Evolutionary conservation across 371 early-diverging fungal species (phyloP).

Genomic region (Apophysomyces ossiformis): DNA sequence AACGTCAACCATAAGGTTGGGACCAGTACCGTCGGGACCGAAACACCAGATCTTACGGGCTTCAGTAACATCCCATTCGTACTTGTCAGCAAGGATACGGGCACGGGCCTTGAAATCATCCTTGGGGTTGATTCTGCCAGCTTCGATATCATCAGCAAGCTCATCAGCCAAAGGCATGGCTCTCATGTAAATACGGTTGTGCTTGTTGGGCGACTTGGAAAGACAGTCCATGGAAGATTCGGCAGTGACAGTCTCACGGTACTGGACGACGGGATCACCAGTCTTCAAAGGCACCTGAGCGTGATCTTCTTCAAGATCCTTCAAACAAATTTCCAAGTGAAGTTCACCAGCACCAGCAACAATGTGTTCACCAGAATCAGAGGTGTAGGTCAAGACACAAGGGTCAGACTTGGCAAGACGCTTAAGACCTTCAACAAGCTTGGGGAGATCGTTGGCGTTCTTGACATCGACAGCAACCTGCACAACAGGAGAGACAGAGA

Average conservation of each 20-base stretch:
- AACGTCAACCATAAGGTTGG: slow-evolving; percentile 96
- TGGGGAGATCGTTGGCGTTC: slow-evolving; percentile 98
- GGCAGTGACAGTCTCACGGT: slow-evolving; percentile 95
- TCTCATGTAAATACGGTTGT: slow-evolving; percentile 99
- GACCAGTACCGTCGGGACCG: slow-evolving; percentile 96
- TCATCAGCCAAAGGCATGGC: slow-evolving; percentile 93
- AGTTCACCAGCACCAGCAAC: slow-evolving; percentile 99
- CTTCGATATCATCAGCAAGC: slow-evolving; percentile 84
- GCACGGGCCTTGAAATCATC: slow-evolving; percentile 98
- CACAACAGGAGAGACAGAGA: slow-evolving; percentile 99
- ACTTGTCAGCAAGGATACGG: slow-evolving; percentile 91
- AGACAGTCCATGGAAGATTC: slow-evolving; percentile 84
- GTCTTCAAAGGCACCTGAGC: slow-evolving; percentile 95
- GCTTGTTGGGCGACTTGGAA: slow-evolving; percentile 99
- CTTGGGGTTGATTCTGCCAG: slow-evolving; percentile 87
- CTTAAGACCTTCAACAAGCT: slow-evolving; percentile 99
- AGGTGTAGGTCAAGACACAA: slow-evolving; percentile 94
- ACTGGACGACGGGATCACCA: slow-evolving; percentile 98
- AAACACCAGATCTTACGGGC: slow-evolving; percentile 99
- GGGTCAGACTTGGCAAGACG: slow-evolving; percentile 99
- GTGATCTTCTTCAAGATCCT: slow-evolving; percentile 99
- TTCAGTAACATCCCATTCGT: slow-evolving; percentile 96
- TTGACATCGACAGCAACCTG: slow-evolving; percentile 97
- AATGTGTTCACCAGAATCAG: slow-evolving; percentile 98
- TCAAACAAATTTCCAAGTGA: slow-evolving; percentile 99